A percentile compares a stretch with the other conserved stretches of the same genome.
phyloP scores from a whole-genome alignment of 163 green algal genomes.

The Picocystis sp. region DNA sequence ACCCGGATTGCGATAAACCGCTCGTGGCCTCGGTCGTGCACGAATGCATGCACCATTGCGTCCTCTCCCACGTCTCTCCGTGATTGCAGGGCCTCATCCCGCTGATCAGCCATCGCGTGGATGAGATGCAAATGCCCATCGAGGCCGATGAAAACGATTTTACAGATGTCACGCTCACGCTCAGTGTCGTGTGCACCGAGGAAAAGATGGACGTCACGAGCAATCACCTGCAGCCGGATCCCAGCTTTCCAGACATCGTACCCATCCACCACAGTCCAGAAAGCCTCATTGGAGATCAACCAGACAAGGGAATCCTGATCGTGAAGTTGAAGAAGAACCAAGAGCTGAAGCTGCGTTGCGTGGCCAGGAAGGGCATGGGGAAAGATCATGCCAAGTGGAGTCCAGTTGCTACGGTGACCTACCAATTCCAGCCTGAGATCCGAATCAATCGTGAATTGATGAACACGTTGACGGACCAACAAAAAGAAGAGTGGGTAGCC shows the following conservation, averaged over 20 bases:
- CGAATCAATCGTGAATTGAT: slow-evolving; percentile 57
- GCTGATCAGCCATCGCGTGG: slow-evolving; percentile 10
- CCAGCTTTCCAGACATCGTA: slow-evolving; percentile 18
- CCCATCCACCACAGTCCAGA: slow-evolving; percentile 14
- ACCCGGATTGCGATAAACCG: too few species aligned
- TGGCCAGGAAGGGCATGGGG: slow-evolving; percentile 78
- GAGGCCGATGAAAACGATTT: slow-evolving; percentile 23
- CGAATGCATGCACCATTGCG: too few species aligned
- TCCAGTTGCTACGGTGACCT: slow-evolving; percentile 69
- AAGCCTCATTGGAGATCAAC: slow-evolving; percentile 8
- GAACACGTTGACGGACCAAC: slow-evolving; percentile 40
- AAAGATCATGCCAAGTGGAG: slow-evolving; percentile 99
- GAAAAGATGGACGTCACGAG: slow-evolving; percentile 66
- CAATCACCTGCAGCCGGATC: slow-evolving; percentile 40
- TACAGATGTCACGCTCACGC: slow-evolving; percentile 26
- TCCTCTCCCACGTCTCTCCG: not conserved
- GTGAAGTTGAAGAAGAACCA: slow-evolving; percentile 79
- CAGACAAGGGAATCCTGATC: slow-evolving; percentile 52
- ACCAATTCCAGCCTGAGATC: slow-evolving; percentile 38
- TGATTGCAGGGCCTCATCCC: not conserved
- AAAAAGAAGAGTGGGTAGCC: slow-evolving; percentile 51
- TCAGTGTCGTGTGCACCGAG: slow-evolving; percentile 65
- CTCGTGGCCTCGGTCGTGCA: too few species aligned
- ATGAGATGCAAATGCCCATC: slow-evolving; percentile 34
- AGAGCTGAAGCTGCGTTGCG: slow-evolving; percentile 68